A percentile compares a stretch with the other conserved stretches of the same genome.
These are phyloP conservation scores for Verticillium albo-atrum DNA, from an alignment of 2,329 filamentous ascomycete genomes.

Conservation along the genomic window DNA sequence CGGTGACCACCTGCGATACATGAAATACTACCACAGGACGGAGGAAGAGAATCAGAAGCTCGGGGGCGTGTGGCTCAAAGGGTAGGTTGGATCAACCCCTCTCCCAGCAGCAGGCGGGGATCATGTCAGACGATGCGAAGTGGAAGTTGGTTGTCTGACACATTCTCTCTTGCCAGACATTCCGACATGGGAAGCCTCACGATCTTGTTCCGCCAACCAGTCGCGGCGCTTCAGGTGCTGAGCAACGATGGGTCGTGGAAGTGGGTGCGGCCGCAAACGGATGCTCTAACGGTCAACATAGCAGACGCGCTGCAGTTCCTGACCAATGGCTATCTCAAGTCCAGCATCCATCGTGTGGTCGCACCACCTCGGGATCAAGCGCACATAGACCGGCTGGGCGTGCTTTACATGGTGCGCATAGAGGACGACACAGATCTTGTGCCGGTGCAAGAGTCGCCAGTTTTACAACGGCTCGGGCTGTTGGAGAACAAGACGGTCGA, in stretches of 20 bases:
- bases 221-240: slow-evolving; percentile 46
- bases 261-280: slow-evolving; percentile 19
- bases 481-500: slow-evolving; percentile 11
- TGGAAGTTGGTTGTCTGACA: background rate
- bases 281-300: slow-evolving; percentile 42
- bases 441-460: slow-evolving; percentile 18
- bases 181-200: slow-evolving; percentile 49
- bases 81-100: background rate
- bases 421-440: slow-evolving; percentile 22
- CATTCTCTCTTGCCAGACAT: slow-evolving; percentile 24
- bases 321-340: slow-evolving; percentile 35
- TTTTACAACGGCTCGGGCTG: slow-evolving; percentile 25
- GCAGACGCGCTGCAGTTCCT: slow-evolving; percentile 40
- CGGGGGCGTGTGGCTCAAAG: slow-evolving; percentile 33
- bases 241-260: slow-evolving; percentile 35
- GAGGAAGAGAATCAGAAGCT: slow-evolving; percentile 36
- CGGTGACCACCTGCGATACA: slow-evolving; percentile 56
- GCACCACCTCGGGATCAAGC: slow-evolving; percentile 28
- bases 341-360: slow-evolving; percentile 26
- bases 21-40: slow-evolving; percentile 46
- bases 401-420: slow-evolving; percentile 42
- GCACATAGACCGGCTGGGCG: slow-evolving; percentile 33
- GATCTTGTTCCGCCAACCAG: slow-evolving; percentile 50
- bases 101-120: too few species aligned
- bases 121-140: too few species aligned